Percentiles rank a stretch among this genome's conserved stretches.
Conservation (phyloP, 2,329 filamentous ascomycete species). For the Fusarium caatingaense region DNA sequence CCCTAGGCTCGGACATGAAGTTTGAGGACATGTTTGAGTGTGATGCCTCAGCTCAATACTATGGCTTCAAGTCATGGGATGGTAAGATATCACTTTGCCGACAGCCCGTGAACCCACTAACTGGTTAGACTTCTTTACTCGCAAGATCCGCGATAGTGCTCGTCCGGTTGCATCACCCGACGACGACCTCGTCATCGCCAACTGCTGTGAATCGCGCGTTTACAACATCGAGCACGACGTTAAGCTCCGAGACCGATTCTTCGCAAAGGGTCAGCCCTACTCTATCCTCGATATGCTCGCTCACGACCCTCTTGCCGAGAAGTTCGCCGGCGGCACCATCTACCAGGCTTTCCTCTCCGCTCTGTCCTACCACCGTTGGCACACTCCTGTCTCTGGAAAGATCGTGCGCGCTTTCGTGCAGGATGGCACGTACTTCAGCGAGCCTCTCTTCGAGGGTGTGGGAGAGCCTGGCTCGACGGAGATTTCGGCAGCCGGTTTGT, state of each 20-base stretch:
- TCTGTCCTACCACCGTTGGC: slow-evolving; percentile 78
- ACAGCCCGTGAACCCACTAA: background rate
- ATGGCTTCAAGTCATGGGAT: slow-evolving; percentile 76
- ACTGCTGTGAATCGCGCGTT: slow-evolving; percentile 72
- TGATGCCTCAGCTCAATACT: slow-evolving; percentile 63
- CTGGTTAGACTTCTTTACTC: slow-evolving; percentile 70
- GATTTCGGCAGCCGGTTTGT: slow-evolving; percentile 58
- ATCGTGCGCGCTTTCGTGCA: slow-evolving; percentile 67
- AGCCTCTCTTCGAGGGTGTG: slow-evolving; percentile 58
- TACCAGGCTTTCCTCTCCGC: slow-evolving; percentile 78
- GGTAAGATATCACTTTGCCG: slow-evolving; percentile 48
- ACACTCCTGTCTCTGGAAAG: slow-evolving; percentile 73
- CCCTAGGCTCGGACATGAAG: slow-evolving; percentile 54
- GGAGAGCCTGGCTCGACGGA: slow-evolving; percentile 46
- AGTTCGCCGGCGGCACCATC: slow-evolving; percentile 72
- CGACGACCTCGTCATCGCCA: slow-evolving; percentile 66
- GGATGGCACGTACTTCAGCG: slow-evolving; percentile 76
- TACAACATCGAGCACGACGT: slow-evolving; percentile 64
- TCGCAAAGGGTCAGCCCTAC: slow-evolving; percentile 77
- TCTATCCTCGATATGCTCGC: slow-evolving; percentile 72
- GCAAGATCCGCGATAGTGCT: slow-evolving; percentile 62
- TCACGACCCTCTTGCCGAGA: slow-evolving; percentile 61
- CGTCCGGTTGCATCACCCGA: slow-evolving; percentile 69
- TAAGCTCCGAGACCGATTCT: slow-evolving; percentile 70
- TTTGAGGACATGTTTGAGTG: slow-evolving; percentile 73